Percentiles rank a stretch among this genome's conserved stretches.
phyloP scores from a whole-genome alignment of 108 stramenopile genomes.

The Cylindrotheca closterium region DNA sequence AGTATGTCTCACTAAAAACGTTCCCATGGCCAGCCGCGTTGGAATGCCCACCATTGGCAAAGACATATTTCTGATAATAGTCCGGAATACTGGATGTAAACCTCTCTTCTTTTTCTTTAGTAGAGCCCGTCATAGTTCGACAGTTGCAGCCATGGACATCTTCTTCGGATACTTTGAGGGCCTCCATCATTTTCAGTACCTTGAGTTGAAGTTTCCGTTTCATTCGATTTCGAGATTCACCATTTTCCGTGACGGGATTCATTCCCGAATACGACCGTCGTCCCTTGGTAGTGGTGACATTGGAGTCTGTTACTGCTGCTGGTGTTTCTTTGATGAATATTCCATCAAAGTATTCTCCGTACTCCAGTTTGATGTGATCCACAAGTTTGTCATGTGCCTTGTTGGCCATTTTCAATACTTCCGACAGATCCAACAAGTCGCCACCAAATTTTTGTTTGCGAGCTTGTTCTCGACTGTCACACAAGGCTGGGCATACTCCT shows the following conservation, averaged over 20 bases:
- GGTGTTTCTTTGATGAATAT: slow-evolving; percentile 22
- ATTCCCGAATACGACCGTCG: neutral
- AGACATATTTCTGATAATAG: slow-evolving; percentile 29
- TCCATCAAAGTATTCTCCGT: slow-evolving; percentile 37
- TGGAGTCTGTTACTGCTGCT: too few species aligned
- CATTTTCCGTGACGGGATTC: neutral
- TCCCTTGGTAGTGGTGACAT: neutral
- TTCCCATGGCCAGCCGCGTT: slow-evolving; percentile 86
- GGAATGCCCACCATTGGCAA: slow-evolving; percentile 75
- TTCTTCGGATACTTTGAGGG: neutral
- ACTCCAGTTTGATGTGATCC: slow-evolving; percentile 22
- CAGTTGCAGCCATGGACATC: neutral
- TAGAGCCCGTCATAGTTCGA: neutral
- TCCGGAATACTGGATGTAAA: neutral
- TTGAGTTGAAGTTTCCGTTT: slow-evolving; percentile 46
- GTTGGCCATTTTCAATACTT: slow-evolving; percentile 9
- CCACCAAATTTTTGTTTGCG: slow-evolving; percentile 12
- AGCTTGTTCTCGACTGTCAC: neutral
- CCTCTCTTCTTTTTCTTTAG: neutral
- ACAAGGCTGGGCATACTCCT: too few species aligned
- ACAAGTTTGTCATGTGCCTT: slow-evolving; percentile 17
- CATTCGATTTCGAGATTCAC: slow-evolving; percentile 21
- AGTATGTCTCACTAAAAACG: slow-evolving; percentile 62
- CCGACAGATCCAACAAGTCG: slow-evolving; percentile 15
- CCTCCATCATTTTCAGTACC: slow-evolving; percentile 22